phyloP scores from a whole-genome alignment of 2,329 filamentous ascomycete genomes.

The Colletotrichum sp. region DNA sequence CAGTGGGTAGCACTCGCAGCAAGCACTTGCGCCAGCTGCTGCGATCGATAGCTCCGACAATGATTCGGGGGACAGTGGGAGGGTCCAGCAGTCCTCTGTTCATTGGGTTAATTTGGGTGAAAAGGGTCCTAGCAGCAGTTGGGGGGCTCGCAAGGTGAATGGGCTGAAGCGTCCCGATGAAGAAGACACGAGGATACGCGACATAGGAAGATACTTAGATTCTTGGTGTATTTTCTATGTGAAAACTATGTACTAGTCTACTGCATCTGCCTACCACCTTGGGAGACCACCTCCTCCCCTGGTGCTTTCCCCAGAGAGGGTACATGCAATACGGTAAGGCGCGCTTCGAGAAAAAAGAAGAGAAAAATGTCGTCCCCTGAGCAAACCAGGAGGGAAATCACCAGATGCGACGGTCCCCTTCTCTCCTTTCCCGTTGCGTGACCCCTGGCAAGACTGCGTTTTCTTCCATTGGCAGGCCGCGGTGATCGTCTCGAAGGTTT shows the following conservation, averaged over 20 bases:
- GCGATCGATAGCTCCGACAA: not conserved
- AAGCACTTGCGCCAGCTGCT: not conserved
- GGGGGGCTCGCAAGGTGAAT: not conserved
- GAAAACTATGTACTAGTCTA: not conserved
- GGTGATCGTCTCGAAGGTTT: not conserved
- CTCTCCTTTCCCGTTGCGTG: not conserved
- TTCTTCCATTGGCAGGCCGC: not conserved
- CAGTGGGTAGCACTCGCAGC: not conserved
- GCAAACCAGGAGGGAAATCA: not conserved
- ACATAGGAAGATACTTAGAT: not conserved
- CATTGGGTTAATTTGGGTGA: slow-evolving; percentile 15
- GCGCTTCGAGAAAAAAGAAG: not conserved
- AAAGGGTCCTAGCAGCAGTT: not conserved
- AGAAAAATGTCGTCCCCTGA: not conserved
- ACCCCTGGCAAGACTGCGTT: not conserved
- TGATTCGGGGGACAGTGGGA: slow-evolving; percentile 2
- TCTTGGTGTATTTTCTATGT: rapidly evolving
- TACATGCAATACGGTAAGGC: not conserved
- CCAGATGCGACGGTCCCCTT: not conserved
- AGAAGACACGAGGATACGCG: not conserved
- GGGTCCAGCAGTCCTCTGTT: slow-evolving; percentile 14
- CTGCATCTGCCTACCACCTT: not conserved
- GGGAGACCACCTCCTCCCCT: not conserved
- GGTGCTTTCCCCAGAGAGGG: slow-evolving; percentile 8
- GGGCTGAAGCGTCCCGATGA: not conserved